Evolutionary conservation across 2,329 filamentous ascomycete genomes (phyloP), one percentile per base, ranked within the genome.

Genomic region (Graphilbum fragrans): DNA sequence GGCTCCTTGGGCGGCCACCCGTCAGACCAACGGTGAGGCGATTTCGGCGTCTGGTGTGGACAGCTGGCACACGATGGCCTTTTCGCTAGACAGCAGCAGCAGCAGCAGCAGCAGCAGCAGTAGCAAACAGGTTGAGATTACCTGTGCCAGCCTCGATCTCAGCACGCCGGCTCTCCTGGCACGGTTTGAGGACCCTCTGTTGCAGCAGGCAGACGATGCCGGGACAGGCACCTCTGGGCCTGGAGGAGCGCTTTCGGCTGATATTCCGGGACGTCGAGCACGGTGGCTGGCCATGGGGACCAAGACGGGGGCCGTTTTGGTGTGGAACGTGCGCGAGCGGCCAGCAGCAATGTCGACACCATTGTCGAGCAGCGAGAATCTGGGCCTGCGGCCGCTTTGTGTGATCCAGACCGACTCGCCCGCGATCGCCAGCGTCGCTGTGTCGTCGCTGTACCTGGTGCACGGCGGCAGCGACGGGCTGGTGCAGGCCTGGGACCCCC

Each of bases 401-500:
- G 69, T 82, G 39, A 88, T 96, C 36, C 78, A 88, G 52, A 96
- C 92, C 0, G 86, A 94, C 36, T 96, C 90, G 0, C 87, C 90
- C 0, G 75, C 86, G 55, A 79, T 96, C 17, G 85, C 87, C 0
- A 86, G 80, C 46, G 61, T 98, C 16, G 92, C 82, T 6, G 59
- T 94, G 37, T 86, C 87, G 1, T 83, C 86, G 2, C 66, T 98
- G 16, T 93, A 94, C 55, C 63, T 98, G 16, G 83, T 96, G 7
- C 86, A 94, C 57, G 92, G 92, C 38, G 92, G 92, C 21, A 94
- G 84, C 50, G 92, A 98, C 60, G 90, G 92, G 1, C 73, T 96
- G 3, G 90, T 94, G 5, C 92, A 96, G 58, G 85, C 87, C 6
- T 98, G 92, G 92, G 92, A 98, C 63, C 85, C 84, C n/a, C 66